These are phyloP conservation scores for Colletotrichum tropicicola DNA, from an alignment of 2,329 filamentous ascomycete genomes.

Conservation along the genomic window DNA sequence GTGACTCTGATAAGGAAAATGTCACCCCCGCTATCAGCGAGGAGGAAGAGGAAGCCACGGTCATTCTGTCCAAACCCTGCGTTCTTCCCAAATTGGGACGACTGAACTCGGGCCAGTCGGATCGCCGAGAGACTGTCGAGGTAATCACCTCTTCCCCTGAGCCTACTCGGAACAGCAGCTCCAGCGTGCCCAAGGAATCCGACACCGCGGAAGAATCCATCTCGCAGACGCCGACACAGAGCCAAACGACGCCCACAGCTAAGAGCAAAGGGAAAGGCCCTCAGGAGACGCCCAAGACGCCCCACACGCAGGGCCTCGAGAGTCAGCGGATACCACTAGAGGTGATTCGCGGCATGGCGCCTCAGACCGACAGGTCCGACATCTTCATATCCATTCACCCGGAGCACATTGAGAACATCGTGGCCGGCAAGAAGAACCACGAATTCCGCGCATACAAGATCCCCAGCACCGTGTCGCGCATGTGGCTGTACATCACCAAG, in stretches of 20 bases:
- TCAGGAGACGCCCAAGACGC: slow-evolving; percentile 35
- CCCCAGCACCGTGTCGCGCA: slow-evolving; percentile 61
- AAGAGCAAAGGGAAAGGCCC: not conserved
- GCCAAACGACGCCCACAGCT: slow-evolving; percentile 1
- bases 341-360: slow-evolving; percentile 56
- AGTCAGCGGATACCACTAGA: slow-evolving; percentile 62
- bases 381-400: slow-evolving; percentile 61
- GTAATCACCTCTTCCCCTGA: slow-evolving; percentile 24
- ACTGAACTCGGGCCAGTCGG: not conserved
- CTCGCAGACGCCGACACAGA: slow-evolving; percentile 16
- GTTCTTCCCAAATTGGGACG: not conserved
- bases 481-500: slow-evolving; percentile 68
- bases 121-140: slow-evolving; percentile 26
- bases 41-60: slow-evolving; percentile 19
- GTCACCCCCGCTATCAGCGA: slow-evolving; percentile 14
- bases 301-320: slow-evolving; percentile 46
- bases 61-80: slow-evolving; percentile 18
- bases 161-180: slow-evolving; percentile 4
- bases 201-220: slow-evolving; percentile 14
- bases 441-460: slow-evolving; percentile 66
- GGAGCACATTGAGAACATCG: slow-evolving; percentile 57
- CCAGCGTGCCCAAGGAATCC: not conserved
- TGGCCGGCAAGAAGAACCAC: slow-evolving; percentile 59
- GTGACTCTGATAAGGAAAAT: slow-evolving; percentile 29
- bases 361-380: slow-evolving; percentile 60